Percentiles rank a stretch among this genome's conserved stretches.
These are phyloP conservation scores for Mucor lusitanicus DNA, from an alignment of 371 early-diverging fungal species.

Conservation along the genomic window DNA sequence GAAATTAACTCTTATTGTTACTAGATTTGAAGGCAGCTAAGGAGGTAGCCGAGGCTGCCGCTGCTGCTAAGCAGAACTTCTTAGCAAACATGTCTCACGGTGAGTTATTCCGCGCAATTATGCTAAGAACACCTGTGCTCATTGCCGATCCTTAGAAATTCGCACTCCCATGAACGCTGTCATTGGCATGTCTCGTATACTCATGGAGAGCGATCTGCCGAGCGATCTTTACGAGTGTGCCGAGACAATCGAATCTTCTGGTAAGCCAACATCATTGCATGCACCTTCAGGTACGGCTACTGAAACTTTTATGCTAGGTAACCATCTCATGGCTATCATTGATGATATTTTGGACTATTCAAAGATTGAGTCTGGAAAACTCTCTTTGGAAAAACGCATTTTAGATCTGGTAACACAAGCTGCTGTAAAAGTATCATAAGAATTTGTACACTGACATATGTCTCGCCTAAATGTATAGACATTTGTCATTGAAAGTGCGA, in stretches of 20 bases:
- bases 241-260: constrained; percentile 35
- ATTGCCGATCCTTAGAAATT: constrained; percentile 23
- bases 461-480: constrained; percentile 27
- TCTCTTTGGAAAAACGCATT: constrained; percentile 31
- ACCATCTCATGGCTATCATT: constrained; percentile 16
- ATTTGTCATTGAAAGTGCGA: constrained; percentile 21
- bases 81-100: constrained; percentile 65
- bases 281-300: constrained; percentile 35
- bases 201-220: constrained; percentile 54
- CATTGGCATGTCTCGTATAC: constrained; percentile 58
- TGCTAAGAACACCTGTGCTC: not conserved
- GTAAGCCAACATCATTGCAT: not conserved
- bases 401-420: constrained; percentile 12
- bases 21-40: constrained; percentile 52
- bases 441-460: not conserved
- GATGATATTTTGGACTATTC: constrained; percentile 54
- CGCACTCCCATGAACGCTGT: constrained; percentile 60
- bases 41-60: constrained; percentile 56
- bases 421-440: constrained; percentile 13
- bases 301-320: constrained; percentile 28
- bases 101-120: not conserved
- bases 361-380: constrained; percentile 50
- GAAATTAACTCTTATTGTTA: not conserved
- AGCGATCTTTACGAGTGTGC: constrained; percentile 56
- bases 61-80: constrained; percentile 54